Evolutionary conservation across 1,139 yeast genomes (phyloP).

Genomic region (Candida tetrigidarum): DNA sequence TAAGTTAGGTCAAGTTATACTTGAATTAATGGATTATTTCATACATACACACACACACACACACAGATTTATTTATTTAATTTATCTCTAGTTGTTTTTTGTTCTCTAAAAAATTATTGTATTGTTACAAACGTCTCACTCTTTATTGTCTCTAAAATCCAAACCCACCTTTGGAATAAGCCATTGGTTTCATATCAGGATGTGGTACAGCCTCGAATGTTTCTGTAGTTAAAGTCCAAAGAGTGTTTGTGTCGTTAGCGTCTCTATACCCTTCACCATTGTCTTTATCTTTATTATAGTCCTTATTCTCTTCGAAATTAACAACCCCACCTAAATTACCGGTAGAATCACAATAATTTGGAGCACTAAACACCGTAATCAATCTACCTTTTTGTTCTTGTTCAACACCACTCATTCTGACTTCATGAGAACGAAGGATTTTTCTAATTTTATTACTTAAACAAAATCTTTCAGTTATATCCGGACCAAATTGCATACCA

Average conservation of each 20-base stretch:
- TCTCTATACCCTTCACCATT: conserved; percentile 59
- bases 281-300: conserved; percentile 34
- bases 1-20: too few relatives aligned
- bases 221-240: conserved; percentile 55
- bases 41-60: too few relatives aligned
- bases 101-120: background rate
- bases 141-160: conserved; percentile 46
- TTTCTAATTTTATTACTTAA: conserved; percentile 72
- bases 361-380: conserved; percentile 95
- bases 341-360: conserved; percentile 93
- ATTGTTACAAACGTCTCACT: background rate
- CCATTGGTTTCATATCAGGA: conserved; percentile 95
- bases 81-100: too few relatives aligned
- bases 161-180: conserved; percentile 73
- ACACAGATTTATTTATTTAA: too few relatives aligned
- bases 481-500: conserved; percentile 97
- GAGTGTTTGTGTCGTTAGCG: conserved; percentile 44
- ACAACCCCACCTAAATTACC: conserved; percentile 92
- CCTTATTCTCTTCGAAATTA: conserved; percentile 50
- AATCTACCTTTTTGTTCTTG: conserved; percentile 85
- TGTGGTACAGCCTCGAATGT: conserved; percentile 84
- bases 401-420: conserved; percentile 88
- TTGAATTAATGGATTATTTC: too few relatives aligned
- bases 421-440: conserved; percentile 93
- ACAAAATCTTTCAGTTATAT: conserved; percentile 82